Base-by-base conservation (phyloP, 371 early-diverging fungal genomes). In the Mucor plumbeus region DNA sequence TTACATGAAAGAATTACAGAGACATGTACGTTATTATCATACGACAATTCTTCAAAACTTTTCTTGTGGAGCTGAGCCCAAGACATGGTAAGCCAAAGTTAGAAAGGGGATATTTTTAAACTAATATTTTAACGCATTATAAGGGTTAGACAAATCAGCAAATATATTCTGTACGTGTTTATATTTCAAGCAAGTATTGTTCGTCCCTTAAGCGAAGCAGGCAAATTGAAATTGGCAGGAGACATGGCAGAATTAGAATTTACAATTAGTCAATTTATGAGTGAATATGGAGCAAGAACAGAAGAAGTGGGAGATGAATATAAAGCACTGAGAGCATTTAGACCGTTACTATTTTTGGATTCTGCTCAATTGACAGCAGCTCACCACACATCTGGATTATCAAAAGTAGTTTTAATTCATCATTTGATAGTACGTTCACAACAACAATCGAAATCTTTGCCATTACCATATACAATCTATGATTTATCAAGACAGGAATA, bases 181-280 rank as follows among this genome's bases (percentile, higher is more conserved):
- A 65, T 90, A 34, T 84, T 86, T 35, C 89, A 91, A 72, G 88
- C 85, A 7, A 85, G 84, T 67, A 35, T 88, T 4, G 78, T 85
- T n/a, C 80, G 85, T 11, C 88, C 90, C 9, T 63, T 88, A 38
- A 87, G 80, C 59, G 90, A 90, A 57, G 72, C 71, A 5, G 89
- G 89, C 44, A 88, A 90, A 72, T 71, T 90, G 44, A 82, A 85
- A 57, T 69, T 91, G 34, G 85, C 89, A 47, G 77, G 81, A 19
- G 91, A 91, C 67, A 85, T 91, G 85, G 86, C 89, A n/a, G 90
- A 90, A 65, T 68, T 91, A 21, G 91, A 91, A 64, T 90, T 87
- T 70, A 81, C 78, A 1, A 65, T 89, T 14, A 87, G 77, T 63
- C 88, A 87, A 63, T 78, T 89, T 48, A 33, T 77, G 44, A 80